phyloP scores from a whole-genome alignment of 176 grass and related monocot species.

The Paspalum notatum region DNA sequence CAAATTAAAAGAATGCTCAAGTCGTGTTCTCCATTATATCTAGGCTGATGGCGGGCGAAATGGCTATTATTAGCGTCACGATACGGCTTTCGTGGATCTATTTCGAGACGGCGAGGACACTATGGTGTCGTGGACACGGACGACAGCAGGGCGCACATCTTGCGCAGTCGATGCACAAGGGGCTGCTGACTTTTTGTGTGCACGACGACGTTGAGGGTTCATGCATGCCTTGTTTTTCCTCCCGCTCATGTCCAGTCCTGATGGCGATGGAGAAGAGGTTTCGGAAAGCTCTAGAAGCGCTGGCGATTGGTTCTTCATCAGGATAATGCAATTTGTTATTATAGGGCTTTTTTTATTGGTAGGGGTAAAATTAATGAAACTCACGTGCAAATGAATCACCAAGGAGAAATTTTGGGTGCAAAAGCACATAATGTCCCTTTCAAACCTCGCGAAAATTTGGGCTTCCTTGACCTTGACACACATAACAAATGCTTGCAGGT shows the following conservation, averaged over 20 bases:
- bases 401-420: no score
- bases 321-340: no score
- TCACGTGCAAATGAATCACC: no score
- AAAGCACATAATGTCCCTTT: no score
- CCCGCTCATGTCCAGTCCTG: slow-evolving; percentile 9
- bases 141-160: neutral
- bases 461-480: no score
- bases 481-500: no score
- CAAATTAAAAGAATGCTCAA: neutral
- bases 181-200: neutral
- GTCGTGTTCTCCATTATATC: neutral
- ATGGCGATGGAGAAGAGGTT: neutral
- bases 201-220: neutral
- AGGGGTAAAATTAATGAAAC: no score
- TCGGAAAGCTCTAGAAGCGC: neutral
- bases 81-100: neutral
- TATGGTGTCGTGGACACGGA: neutral
- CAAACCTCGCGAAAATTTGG: no score
- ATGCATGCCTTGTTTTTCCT: neutral
- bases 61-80: neutral
- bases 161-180: neutral
- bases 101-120: slow-evolving; percentile 8
- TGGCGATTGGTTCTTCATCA: neutral
- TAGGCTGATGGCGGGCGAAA: neutral
- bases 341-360: no score